Evolutionary conservation across 257 asterid species (phyloP).

Genomic region (Asclepias syriaca): DNA sequence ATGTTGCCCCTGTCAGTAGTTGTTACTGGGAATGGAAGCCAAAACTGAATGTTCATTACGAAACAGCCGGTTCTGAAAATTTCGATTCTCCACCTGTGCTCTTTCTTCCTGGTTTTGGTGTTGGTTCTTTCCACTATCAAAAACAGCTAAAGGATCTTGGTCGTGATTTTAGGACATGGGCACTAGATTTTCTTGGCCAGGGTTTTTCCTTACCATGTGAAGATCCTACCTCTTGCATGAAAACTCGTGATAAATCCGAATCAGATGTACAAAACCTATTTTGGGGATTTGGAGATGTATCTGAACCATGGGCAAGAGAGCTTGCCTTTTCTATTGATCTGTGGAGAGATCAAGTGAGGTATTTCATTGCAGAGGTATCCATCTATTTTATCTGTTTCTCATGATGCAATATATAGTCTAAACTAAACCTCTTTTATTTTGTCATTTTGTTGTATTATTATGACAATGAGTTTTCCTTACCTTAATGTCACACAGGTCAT

Average conservation of each 20-base stretch:
- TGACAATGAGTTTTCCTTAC: no score
- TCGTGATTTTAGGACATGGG: conserved; percentile 66
- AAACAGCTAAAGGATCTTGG: conserved; percentile 94
- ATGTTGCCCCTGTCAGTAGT: conserved; percentile 51
- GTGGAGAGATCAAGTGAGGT: conserved; percentile 83
- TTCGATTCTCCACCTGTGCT: conserved; percentile 66
- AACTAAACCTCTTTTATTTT: background rate
- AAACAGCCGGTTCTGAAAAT: conserved; percentile 71
- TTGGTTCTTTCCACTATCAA: conserved; percentile 91
- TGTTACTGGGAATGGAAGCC: conserved; percentile 89
- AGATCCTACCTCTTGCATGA: conserved; percentile 58
- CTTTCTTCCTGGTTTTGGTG: conserved; percentile 95
- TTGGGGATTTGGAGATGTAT: conserved; percentile 94
- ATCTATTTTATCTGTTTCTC: background rate
- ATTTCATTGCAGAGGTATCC: conserved; percentile 77
- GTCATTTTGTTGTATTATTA: background rate
- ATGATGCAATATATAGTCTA: background rate
- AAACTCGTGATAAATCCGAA: conserved; percentile 21
- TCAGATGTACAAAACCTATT: conserved; percentile 32
- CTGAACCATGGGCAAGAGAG: conserved; percentile 80
- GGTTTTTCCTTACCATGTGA: conserved; percentile 79
- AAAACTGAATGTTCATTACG: conserved; percentile 67
- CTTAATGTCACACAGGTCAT: conserved; percentile 52
- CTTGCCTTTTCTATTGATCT: conserved; percentile 77
- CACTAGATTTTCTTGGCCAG: conserved; percentile 88